Percentiles rank a stretch among this genome's conserved stretches.
These are phyloP conservation scores for Leccinum pachyderme DNA, from an alignment of 1,284 basidiomycete genomes.

Conservation along the genomic window DNA sequence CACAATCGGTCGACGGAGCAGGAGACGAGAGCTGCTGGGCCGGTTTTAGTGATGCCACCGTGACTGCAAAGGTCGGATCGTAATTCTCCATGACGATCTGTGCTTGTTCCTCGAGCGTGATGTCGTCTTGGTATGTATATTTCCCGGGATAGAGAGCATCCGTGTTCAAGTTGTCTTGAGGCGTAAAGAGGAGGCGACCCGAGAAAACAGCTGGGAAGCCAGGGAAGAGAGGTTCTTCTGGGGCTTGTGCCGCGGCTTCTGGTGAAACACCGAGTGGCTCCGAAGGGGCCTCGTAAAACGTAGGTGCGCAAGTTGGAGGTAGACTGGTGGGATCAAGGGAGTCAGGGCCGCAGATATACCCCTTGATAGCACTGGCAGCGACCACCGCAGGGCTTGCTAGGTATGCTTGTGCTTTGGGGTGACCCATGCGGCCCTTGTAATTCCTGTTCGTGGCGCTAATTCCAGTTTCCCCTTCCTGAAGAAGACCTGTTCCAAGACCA, in stretches of 20 bases:
- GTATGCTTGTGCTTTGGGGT: conserved; percentile 93
- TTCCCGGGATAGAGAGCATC: conserved; percentile 99
- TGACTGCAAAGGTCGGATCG: conserved; percentile 81
- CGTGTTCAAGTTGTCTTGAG: conserved; percentile 98
- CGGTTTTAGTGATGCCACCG: conserved; percentile 52
- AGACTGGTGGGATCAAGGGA: conserved; percentile 57
- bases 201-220: conserved; percentile 84
- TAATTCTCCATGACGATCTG: conserved; percentile 99
- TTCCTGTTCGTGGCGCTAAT: conserved; percentile 99
- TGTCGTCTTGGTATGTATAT: conserved; percentile 99
- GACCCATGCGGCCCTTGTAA: conserved; percentile 98
- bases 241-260: conserved; percentile 26
- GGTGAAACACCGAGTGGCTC: conserved; percentile 29
- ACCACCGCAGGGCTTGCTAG: conserved; percentile 96
- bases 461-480: conserved; percentile 93
- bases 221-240: conserved; percentile 62
- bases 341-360: conserved; percentile 87
- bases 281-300: conserved; percentile 54
- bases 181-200: conserved; percentile 87
- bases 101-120: conserved; percentile 91
- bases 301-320: conserved; percentile 54
- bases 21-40: conserved; percentile 13
- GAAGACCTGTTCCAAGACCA: conserved; percentile 87
- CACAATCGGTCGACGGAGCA: conserved; percentile 1
- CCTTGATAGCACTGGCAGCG: conserved; percentile 91